These are phyloP conservation scores for Anisodus tanguticus DNA, from an alignment of 257 asterid genomes.

Conservation along the genomic window DNA sequence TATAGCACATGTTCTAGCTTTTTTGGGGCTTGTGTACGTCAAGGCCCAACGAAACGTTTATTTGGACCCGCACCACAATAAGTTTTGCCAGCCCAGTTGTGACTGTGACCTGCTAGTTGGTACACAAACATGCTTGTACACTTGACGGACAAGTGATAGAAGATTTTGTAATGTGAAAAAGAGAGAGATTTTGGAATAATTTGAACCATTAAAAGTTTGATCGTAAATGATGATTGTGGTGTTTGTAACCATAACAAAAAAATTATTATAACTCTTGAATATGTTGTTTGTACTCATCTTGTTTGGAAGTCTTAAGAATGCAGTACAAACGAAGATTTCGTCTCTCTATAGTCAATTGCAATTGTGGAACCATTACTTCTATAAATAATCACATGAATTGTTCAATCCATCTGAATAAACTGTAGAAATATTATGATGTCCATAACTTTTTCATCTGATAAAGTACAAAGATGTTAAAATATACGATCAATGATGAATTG, in stretches of 20 bases:
- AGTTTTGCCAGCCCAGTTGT: not conserved
- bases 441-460: not conserved
- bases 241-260: not conserved
- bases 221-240: not conserved
- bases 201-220: not conserved
- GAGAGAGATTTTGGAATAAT: not conserved
- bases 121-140: not conserved
- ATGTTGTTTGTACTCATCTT: not conserved
- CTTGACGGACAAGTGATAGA: not conserved
- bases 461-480: not conserved
- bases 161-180: not conserved
- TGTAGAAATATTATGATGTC: not conserved
- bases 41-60: not conserved
- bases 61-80: not conserved
- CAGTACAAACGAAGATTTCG: too few relatives aligned
- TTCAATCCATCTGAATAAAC: too few relatives aligned
- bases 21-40: not conserved
- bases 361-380: not conserved
- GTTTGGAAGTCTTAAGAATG: too few relatives aligned
- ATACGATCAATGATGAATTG: not conserved
- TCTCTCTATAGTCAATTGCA: too few relatives aligned
- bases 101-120: conserved; percentile 11
- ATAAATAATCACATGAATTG: too few relatives aligned
- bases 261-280: not conserved
- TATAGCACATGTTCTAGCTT: not conserved